Percentiles rank a stretch among this genome's conserved stretches.
phyloP scores from a whole-genome alignment of 2,329 filamentous ascomycete genomes.

The Chaetomiaceae sp. region DNA sequence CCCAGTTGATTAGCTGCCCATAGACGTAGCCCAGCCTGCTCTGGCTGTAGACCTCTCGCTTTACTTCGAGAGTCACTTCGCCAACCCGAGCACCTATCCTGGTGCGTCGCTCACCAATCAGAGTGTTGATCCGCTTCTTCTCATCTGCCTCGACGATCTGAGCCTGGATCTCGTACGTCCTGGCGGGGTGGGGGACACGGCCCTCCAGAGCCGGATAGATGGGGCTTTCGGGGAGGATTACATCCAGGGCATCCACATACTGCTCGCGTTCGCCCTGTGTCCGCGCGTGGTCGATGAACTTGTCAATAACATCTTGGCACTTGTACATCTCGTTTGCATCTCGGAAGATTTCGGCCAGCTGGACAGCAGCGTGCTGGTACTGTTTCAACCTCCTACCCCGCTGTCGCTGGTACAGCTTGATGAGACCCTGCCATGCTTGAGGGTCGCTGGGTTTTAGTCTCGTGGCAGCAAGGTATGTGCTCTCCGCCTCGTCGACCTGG shows the following conservation, averaged over 20 bases:
- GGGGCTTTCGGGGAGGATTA: slow-evolving; percentile 74
- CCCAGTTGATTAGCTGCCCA: slow-evolving; percentile 83
- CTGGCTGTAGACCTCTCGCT: slow-evolving; percentile 71
- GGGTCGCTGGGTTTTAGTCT: slow-evolving; percentile 67
- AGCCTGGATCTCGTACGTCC: slow-evolving; percentile 76
- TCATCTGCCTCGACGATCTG: slow-evolving; percentile 83
- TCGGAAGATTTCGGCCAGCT: slow-evolving; percentile 69
- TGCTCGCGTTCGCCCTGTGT: slow-evolving; percentile 67
- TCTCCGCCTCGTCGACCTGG: slow-evolving; percentile 67
- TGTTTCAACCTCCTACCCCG: slow-evolving; percentile 62
- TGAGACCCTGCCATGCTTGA: slow-evolving; percentile 87
- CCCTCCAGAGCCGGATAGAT: slow-evolving; percentile 82
- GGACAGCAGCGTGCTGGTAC: slow-evolving; percentile 70
- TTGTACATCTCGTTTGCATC: slow-evolving; percentile 61
- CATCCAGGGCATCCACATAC: slow-evolving; percentile 69
- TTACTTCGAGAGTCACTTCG: slow-evolving; percentile 82
- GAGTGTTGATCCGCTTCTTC: slow-evolving; percentile 80
- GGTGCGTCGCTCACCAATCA: slow-evolving; percentile 85
- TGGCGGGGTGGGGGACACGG: slow-evolving; percentile 70
- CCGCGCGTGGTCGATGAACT: slow-evolving; percentile 70
- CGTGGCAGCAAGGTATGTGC: slow-evolving; percentile 69
- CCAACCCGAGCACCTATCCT: slow-evolving; percentile 78
- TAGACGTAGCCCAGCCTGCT: slow-evolving; percentile 81
- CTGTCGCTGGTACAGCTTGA: slow-evolving; percentile 80
- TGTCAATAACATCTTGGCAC: slow-evolving; percentile 67